These are phyloP conservation scores for Hymenotorrendiella dingleyae DNA, from an alignment of 2,329 filamentous ascomycete species.

Conservation along the genomic window DNA sequence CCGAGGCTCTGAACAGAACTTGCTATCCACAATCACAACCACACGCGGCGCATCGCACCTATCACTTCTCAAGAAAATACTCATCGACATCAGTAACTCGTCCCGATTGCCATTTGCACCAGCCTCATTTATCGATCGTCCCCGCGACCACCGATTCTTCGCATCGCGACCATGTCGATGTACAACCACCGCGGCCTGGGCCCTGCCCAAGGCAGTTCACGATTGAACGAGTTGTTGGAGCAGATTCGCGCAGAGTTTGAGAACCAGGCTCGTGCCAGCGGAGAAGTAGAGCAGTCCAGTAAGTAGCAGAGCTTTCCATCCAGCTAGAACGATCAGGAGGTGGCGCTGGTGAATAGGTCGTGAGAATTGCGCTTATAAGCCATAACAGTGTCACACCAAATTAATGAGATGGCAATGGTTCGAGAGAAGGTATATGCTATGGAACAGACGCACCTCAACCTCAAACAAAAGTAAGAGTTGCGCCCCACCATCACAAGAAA, in stretches of 20 bases:
- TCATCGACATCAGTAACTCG: not conserved
- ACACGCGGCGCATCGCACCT: not conserved
- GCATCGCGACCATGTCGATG: conserved; percentile 56
- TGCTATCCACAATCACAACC: not conserved
- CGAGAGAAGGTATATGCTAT: conserved; percentile 88
- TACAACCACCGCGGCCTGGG: conserved; percentile 86
- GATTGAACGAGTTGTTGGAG: conserved; percentile 87
- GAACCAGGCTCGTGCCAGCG: conserved; percentile 70
- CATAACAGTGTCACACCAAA: conserved; percentile 75
- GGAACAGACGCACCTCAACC: conserved; percentile 79
- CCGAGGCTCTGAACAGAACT: not conserved
- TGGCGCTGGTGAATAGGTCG: no score
- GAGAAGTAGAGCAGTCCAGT: conserved; percentile 92
- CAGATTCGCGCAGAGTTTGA: conserved; percentile 90
- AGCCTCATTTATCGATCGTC: not conserved
- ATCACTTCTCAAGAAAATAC: not conserved
- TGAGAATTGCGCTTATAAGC: not conserved
- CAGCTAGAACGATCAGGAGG: no score
- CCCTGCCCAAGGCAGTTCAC: conserved; percentile 56
- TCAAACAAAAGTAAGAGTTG: conserved; percentile 79
- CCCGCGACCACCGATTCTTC: not conserved
- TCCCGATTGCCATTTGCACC: not conserved
- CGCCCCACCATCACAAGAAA: not conserved
- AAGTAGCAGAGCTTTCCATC: conserved; percentile 41
- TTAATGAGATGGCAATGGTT: conserved; percentile 92